Evolutionary conservation across 2,329 filamentous ascomycete species (phyloP).

Genomic region (Beauveria australis): DNA sequence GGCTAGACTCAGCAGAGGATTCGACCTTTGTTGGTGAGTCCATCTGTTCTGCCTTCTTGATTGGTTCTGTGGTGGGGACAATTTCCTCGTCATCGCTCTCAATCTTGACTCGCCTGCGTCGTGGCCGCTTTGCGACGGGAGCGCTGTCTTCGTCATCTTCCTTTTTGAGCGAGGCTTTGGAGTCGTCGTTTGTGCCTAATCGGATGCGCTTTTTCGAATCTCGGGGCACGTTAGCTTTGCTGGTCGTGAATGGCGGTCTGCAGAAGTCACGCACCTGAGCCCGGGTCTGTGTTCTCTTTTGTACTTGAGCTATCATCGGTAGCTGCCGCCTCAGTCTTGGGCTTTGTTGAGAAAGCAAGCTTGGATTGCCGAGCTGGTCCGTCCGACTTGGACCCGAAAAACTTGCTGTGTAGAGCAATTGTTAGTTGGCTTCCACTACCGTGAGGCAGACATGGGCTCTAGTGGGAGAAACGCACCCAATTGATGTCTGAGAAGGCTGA

Average conservation of each 20-base stretch:
- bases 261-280: constrained; percentile 26
- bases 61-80: constrained; percentile 25
- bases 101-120: constrained; percentile 38
- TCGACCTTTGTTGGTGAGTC: constrained; percentile 14
- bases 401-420: constrained; percentile 54
- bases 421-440: not conserved
- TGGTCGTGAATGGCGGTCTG: not conserved
- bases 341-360: constrained; percentile 63
- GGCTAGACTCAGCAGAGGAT: constrained; percentile 6
- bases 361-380: constrained; percentile 66
- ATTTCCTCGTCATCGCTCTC: constrained; percentile 45
- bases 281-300: constrained; percentile 31
- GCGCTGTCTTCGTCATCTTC: constrained; percentile 48
- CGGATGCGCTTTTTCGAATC: constrained; percentile 41
- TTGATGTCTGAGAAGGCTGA: constrained; percentile 61
- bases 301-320: constrained; percentile 20
- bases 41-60: constrained; percentile 18
- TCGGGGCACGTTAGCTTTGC: constrained; percentile 13
- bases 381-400: constrained; percentile 58
- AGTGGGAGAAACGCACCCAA: constrained; percentile 50
- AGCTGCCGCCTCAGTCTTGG: constrained; percentile 25
- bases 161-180: constrained; percentile 20
- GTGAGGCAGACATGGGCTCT: not conserved
- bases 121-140: constrained; percentile 50
- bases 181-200: constrained; percentile 7